Base-by-base conservation (phyloP, 306 rosid genomes). In the Aeschynomene evenia region DNA sequence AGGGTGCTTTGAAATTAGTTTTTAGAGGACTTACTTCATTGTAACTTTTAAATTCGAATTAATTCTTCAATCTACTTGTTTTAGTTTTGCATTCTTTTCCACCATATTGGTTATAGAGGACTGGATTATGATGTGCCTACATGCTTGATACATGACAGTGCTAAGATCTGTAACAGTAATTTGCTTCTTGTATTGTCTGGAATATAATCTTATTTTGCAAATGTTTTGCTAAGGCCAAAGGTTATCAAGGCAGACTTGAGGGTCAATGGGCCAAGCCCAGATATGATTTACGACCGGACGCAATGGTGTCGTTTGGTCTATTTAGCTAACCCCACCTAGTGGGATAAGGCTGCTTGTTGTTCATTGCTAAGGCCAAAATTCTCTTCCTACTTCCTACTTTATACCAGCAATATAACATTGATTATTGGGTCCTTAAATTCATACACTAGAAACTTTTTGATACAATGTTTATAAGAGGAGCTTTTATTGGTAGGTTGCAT, bases 1-100 rank as follows among this genome's bases (percentile, higher is more conserved):
- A 37, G 33, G 62, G 66, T 81, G 53, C 43, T 75, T 36, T 48
- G 63, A 57, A 66, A 19, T 71, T 71, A 36, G 31, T 55, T 45
- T 20, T 31, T 31, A 33, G 63, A 70, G 36, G 52, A 50, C 22
- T 36, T 51, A 33, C 48, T 63, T 43, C 5, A 43, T 45, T 36
- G 26, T 65, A 63, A 24, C 18, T 63, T 66, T 56, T 20, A 6
- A 29, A 50, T 63, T 33, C 21, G 26, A 70, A 62, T 40, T 20
- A 53, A 36, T 81, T 16, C 24, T 54, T 63, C 26, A 31, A 2
- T 70, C n/a, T 29, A 42, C 68, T 63, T 42, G 24, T 50, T 16
- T 68, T 36, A 34, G 4, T 18, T 77, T 62, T 52, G 21, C 31
- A 26, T 54, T 23, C 9, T 58, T 33, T 58, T 19, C 51, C 53